Base-by-base conservation (phyloP, 108 stramenopile species). In the Parietichytrium sp. region DNA sequence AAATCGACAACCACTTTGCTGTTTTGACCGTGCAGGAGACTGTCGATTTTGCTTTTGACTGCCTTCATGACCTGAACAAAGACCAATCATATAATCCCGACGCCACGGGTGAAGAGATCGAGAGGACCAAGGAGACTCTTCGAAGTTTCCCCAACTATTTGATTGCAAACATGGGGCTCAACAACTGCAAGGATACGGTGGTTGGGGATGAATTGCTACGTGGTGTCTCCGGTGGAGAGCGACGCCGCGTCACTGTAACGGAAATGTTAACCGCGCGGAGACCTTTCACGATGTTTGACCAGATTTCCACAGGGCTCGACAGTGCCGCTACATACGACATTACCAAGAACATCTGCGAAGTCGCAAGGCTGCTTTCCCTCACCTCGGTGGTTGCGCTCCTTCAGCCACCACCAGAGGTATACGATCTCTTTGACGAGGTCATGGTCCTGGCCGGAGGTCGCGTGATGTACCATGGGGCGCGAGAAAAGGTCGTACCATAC, bases 371-470 rank as follows among this genome's bases (percentile, higher is more conserved):
- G 16, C 53, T 79, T 29, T 38, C 82, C 12, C 47, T 29, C 8
- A 86, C 93, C 15, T 80, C 61, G 29, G 84, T 95, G 18, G 87
- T 94, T 4, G 87, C 92, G 3, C 91, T 96, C 48, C 87, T 95
- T 7, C 95, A 95, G 82, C 94, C 95, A n/a, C 92, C 94, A 0
- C 94, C 94, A 3, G 96, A 96, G 86, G 93, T 94, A 27, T 93
- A 92, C 51, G 92, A 92, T 30, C 86, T 96, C 47, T 97, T 97
- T 84, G 96, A 97, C 79, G 94, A 96, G 51, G 47, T 96, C 27
- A 88, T 94, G 25, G 72, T 97, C 52, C 79, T 97, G 36, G 90
- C 90, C 81, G 82, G 90, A 27, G 96, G 96, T 25, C 89, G 81
- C 49, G 81, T 94, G 20, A 88, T 96, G 16, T 94, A 91, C 80